Conservation (phyloP, 73 alveolate species). For the Symbiodinium natans region DNA sequence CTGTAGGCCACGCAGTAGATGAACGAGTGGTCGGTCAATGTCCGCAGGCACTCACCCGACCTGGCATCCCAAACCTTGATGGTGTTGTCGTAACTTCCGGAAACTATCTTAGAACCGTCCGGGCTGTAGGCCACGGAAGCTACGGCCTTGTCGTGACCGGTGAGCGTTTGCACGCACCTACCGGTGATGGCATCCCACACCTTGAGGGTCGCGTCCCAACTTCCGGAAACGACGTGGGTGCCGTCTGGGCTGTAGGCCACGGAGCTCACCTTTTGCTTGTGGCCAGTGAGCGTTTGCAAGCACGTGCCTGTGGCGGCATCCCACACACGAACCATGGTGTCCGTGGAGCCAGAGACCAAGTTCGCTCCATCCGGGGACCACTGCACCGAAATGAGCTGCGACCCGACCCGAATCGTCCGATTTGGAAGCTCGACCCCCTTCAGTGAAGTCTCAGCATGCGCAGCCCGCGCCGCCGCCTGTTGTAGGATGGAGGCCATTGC, state of each 20-base stretch:
- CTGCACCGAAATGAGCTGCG: neutral
- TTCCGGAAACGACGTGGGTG: neutral
- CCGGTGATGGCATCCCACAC: neutral
- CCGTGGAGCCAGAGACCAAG: neutral
- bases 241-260: slow-evolving; percentile 46
- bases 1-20: neutral
- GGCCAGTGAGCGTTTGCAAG: neutral
- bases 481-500: no score
- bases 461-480: no score
- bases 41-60: neutral
- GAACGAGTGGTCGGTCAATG: neutral
- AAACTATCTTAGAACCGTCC: neutral
- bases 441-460: no score
- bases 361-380: neutral
- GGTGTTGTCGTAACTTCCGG: neutral
- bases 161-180: neutral
- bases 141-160: neutral
- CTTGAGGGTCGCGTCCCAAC: neutral
- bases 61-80: neutral
- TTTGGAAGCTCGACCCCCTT: no score
- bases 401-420: no score
- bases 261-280: neutral
- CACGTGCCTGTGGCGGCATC: slow-evolving; percentile 19
- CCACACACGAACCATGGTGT: neutral
- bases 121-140: neutral